These are phyloP conservation scores for Gamarada debralockiae DNA, from an alignment of 495 filamentous ascomycete species.

Conservation along the genomic window DNA sequence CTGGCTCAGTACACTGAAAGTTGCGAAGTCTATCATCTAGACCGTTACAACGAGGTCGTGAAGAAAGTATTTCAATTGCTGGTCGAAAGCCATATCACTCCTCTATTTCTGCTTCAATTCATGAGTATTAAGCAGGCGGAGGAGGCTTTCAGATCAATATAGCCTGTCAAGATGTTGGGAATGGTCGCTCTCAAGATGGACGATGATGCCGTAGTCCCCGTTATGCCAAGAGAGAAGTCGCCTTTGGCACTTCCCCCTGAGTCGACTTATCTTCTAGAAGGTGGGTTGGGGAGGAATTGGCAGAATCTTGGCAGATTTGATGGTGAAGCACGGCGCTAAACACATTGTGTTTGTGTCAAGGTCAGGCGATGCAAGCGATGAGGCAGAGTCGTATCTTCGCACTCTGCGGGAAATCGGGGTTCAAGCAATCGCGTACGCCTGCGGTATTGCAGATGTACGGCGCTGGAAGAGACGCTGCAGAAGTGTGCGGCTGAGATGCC, in stretches of 20 bases:
- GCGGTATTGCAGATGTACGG: constrained; percentile 34
- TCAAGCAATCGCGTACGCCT: constrained; percentile 26
- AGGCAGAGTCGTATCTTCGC: constrained; percentile 21
- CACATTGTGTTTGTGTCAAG: constrained; percentile 53
- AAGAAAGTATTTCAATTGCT: too few relatives aligned
- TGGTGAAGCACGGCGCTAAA: constrained; percentile 51
- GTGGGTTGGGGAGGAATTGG: constrained; percentile 56
- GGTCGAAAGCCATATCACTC: not conserved
- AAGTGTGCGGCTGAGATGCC: constrained; percentile 30
- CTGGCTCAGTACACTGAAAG: constrained; percentile 3
- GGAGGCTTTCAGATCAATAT: too few relatives aligned
- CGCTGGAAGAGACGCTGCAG: constrained; percentile 5
- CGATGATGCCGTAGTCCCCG: constrained; percentile 27
- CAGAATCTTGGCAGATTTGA: constrained; percentile 39
- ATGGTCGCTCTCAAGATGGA: too few relatives aligned
- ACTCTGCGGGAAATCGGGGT: constrained; percentile 25
- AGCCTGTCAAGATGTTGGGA: too few relatives aligned
- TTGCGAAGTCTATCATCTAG: too few relatives aligned
- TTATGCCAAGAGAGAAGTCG: constrained; percentile 14
- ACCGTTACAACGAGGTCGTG: too few relatives aligned
- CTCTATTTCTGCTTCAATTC: not conserved
- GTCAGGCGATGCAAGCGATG: constrained; percentile 33
- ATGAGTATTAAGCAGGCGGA: too few relatives aligned
- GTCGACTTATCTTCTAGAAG: constrained; percentile 52
- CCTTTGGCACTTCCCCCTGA: constrained; percentile 27